Percentiles rank a stretch among this genome's conserved stretches.
phyloP scores from a whole-genome alignment of 495 filamentous ascomycete genomes.

The Penicillium bovifimosum region DNA sequence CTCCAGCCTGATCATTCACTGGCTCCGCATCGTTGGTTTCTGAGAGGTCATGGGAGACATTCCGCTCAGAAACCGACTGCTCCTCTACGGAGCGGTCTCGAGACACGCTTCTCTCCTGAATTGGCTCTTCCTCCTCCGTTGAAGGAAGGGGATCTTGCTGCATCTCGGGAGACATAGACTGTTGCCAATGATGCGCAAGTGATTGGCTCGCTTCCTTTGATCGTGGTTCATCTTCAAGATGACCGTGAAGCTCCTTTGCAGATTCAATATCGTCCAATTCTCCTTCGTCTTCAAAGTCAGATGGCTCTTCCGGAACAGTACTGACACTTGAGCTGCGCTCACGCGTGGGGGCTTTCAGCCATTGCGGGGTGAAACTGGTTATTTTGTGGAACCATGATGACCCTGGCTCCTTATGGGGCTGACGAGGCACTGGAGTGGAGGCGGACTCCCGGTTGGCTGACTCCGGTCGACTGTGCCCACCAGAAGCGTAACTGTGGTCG shows the following conservation, averaged over 20 bases:
- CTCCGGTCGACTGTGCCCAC: constrained; percentile 11
- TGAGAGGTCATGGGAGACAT: background rate
- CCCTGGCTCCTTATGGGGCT: constrained; percentile 14
- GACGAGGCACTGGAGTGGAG: constrained; percentile 25
- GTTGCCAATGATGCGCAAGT: constrained; percentile 3
- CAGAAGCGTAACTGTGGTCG: constrained; percentile 12
- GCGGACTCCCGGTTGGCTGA: constrained; percentile 14
- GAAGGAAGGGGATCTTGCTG: background rate
- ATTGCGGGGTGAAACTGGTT: constrained; percentile 37
- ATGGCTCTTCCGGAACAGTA: constrained; percentile 17
- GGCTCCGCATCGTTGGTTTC: constrained; percentile 10
- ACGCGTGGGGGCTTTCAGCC: constrained; percentile 33
- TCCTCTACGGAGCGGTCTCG: background rate
- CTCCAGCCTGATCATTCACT: constrained; percentile 8
- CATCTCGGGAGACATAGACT: constrained; percentile 2
- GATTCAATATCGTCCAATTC: constrained; percentile 8
- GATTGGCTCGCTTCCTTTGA: constrained; percentile 12
- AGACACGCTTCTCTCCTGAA: background rate
- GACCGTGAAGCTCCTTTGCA: constrained; percentile 10
- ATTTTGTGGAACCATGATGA: constrained; percentile 39
- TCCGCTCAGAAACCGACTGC: constrained; percentile 4
- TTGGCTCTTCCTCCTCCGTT: constrained; percentile 1
- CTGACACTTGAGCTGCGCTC: constrained; percentile 16
- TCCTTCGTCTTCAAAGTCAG: constrained; percentile 19
- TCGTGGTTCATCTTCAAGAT: constrained; percentile 10